Evolutionary conservation across 345 rosid species (phyloP).

Genomic region (Heritiera fomes): DNA sequence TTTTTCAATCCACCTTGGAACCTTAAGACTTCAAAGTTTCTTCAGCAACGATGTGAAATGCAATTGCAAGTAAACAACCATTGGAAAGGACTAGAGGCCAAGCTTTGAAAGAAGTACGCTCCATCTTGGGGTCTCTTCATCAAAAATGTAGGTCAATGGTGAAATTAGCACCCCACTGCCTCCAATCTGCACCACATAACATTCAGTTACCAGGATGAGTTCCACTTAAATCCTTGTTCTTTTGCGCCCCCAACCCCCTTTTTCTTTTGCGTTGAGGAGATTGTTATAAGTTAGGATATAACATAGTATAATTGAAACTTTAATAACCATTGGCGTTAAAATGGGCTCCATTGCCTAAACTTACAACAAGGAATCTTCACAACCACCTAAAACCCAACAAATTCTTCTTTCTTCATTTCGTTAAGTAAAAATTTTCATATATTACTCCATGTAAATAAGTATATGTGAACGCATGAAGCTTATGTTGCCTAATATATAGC

Average conservation of each 20-base stretch:
- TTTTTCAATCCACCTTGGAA: background rate
- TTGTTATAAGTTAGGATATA: background rate
- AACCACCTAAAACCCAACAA: too few species aligned
- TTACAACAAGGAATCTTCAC: background rate
- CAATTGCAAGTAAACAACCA: background rate
- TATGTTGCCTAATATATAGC: too few species aligned
- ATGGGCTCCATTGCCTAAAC: background rate
- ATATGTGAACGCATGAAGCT: too few species aligned
- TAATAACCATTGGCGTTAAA: background rate
- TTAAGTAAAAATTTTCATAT: too few species aligned
- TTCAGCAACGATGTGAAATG: background rate
- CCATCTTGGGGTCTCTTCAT: conserved; percentile 95
- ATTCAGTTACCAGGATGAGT: background rate
- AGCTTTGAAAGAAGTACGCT: conserved; percentile 66
- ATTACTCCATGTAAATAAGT: too few species aligned
- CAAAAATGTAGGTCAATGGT: conserved; percentile 90
- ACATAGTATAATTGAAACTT: background rate
- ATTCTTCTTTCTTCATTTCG: too few species aligned
- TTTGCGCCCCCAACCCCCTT: too few species aligned
- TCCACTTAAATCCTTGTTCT: too few species aligned
- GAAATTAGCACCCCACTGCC: conserved; percentile 91
- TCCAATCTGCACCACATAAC: conserved; percentile 57
- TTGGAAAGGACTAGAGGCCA: conserved; percentile 30
- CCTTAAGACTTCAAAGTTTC: too few species aligned
- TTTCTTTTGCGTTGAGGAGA: too few species aligned